These are phyloP conservation scores for Talaromyces rugulosus DNA, from an alignment of 2,329 filamentous ascomycete genomes.

Conservation along the genomic window DNA sequence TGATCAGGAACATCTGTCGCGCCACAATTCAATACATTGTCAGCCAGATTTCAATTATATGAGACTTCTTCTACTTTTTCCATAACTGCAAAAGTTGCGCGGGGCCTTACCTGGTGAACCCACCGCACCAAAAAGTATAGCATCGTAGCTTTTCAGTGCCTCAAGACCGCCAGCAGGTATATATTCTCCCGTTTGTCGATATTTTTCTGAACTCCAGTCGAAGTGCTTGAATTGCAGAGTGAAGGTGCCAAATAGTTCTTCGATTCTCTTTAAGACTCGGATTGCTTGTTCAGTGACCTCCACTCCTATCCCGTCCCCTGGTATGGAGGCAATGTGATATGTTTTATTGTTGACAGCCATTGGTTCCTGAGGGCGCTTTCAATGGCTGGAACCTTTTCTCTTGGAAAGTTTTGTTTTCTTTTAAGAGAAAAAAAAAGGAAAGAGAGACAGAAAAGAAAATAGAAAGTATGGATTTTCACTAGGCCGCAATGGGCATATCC, in stretches of 20 bases:
- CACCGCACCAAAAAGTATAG: neutral
- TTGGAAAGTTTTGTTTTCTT: too few relatives aligned
- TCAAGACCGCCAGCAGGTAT: neutral
- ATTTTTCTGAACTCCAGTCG: neutral
- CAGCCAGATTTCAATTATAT: neutral
- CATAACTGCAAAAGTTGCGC: neutral
- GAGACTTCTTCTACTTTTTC: neutral
- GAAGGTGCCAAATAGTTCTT: neutral
- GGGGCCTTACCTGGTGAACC: neutral
- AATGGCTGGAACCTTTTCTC: too few relatives aligned
- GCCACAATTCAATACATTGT: neutral
- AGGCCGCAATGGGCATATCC: too few relatives aligned
- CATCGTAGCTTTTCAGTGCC: neutral
- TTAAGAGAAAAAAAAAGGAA: too few relatives aligned
- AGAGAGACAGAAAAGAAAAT: too few relatives aligned
- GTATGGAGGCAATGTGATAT: neutral
- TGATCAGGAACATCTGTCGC: neutral
- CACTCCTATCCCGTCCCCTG: neutral
- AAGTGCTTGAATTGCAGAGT: neutral
- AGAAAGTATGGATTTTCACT: too few relatives aligned
- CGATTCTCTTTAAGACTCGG: neutral
- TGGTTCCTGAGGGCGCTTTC: too few relatives aligned
- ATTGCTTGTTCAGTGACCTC: neutral
- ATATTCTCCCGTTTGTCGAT: neutral
- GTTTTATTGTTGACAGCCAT: neutral